A percentile compares a stretch with the other conserved stretches of the same genome.
Evolutionary conservation across 352 stramenopile species (phyloP).

Genomic region (Phytophthora syringae): DNA sequence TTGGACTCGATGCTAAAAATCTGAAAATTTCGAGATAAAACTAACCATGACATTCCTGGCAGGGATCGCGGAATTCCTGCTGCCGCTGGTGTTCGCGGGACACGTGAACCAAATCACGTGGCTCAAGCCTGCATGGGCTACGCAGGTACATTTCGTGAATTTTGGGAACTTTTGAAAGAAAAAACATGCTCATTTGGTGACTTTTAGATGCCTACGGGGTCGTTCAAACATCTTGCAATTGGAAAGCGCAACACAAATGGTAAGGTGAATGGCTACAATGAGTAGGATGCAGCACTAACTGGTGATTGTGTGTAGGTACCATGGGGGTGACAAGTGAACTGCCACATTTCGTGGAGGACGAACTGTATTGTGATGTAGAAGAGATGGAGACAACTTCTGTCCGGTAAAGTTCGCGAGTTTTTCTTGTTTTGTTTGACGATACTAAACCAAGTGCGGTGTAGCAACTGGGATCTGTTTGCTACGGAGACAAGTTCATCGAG

Average conservation of each 20-base stretch:
- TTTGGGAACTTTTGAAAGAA: neutral
- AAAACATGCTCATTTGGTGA: neutral
- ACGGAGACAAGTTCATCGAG: conserved; percentile 27
- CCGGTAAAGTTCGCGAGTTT: conserved; percentile 24
- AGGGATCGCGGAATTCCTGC: conserved; percentile 88
- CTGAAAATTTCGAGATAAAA: neutral
- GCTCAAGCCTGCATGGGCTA: conserved; percentile 85
- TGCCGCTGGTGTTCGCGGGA: conserved; percentile 80
- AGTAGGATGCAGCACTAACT: neutral
- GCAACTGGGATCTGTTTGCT: conserved; percentile 52
- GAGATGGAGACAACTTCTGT: conserved; percentile 41
- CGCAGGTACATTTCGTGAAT: conserved; percentile 47
- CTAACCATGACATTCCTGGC: neutral
- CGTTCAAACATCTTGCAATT: conserved; percentile 41
- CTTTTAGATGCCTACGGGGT: conserved; percentile 45
- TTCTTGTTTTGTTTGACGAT: neutral
- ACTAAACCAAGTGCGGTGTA: conserved; percentile 1
- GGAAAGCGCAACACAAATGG: conserved; percentile 47
- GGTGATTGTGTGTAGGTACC: conserved; percentile 14
- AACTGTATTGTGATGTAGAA: conserved; percentile 49
- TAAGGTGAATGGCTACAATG: conserved; percentile 8
- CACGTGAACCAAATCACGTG: conserved; percentile 81
- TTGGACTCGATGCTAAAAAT: neutral
- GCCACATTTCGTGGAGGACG: conserved; percentile 80
- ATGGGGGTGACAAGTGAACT: conserved; percentile 66